These are phyloP conservation scores for Colletotrichum somersetense DNA, from an alignment of 2,329 filamentous ascomycete genomes.

Conservation along the genomic window DNA sequence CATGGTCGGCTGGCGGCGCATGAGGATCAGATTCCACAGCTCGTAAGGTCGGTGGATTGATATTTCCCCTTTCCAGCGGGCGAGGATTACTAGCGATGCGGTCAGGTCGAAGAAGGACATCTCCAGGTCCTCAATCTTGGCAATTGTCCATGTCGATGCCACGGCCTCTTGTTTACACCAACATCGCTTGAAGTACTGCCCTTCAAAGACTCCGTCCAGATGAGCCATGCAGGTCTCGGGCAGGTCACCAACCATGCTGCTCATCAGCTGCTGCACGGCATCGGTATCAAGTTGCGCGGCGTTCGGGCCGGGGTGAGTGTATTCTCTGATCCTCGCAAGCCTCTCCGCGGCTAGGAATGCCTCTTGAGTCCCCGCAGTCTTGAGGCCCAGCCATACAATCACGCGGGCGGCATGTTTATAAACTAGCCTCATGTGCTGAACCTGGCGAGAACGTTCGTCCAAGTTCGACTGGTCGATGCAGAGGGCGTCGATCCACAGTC, in stretches of 20 bases:
- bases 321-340: constrained; percentile 30
- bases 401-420: constrained; percentile 32
- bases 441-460: constrained; percentile 30
- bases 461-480: constrained; percentile 45
- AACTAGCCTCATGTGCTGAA: constrained; percentile 38
- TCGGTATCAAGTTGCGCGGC: constrained; percentile 8
- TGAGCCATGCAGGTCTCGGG: constrained; percentile 27
- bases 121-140: constrained; percentile 35
- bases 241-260: constrained; percentile 27
- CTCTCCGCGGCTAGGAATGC: constrained; percentile 30
- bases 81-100: constrained; percentile 11
- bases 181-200: constrained; percentile 31
- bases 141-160: constrained; percentile 28
- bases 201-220: constrained; percentile 26
- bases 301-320: constrained; percentile 9
- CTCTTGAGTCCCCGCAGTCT: constrained; percentile 26
- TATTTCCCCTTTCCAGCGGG: constrained; percentile 13
- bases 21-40: constrained; percentile 31
- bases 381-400: constrained; percentile 31
- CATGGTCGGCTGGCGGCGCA: constrained; percentile 21
- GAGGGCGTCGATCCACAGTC: constrained; percentile 46
- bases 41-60: constrained; percentile 15
- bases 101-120: constrained; percentile 37
- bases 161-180: constrained; percentile 37
- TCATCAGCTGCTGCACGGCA: constrained; percentile 5